Conservation (phyloP, 1,284 basidiomycete species). For the Leccinum pachyderme region DNA sequence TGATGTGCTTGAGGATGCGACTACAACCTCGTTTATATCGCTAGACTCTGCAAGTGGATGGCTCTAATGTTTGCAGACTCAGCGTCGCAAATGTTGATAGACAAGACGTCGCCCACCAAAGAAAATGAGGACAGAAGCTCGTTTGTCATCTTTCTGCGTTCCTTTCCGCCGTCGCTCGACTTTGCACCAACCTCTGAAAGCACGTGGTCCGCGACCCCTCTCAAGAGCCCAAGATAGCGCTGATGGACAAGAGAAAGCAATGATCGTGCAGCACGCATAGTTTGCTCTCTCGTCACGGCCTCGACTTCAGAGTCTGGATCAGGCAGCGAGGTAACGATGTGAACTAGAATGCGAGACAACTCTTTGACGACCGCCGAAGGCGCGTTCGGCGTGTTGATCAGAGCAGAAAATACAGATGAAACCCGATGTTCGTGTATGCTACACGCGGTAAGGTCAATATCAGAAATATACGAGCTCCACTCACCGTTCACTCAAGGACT, state of each 20-base stretch:
- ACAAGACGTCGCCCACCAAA: constrained; percentile 38
- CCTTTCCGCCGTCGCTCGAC: constrained; percentile 36
- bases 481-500: constrained; percentile 45
- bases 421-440: constrained; percentile 47
- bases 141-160: constrained; percentile 42
- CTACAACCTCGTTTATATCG: constrained; percentile 43
- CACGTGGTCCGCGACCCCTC: constrained; percentile 39
- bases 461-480: constrained; percentile 8
- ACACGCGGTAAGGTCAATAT: constrained; percentile 5
- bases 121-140: constrained; percentile 56
- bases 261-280: constrained; percentile 20
- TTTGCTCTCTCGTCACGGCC: constrained; percentile 16
- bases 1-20: constrained; percentile 54
- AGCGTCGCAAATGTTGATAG: not conserved
- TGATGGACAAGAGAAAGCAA: constrained; percentile 49
- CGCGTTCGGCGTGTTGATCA: constrained; percentile 41
- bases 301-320: constrained; percentile 9
- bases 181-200: constrained; percentile 33
- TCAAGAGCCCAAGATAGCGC: constrained; percentile 51
- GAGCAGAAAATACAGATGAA: constrained; percentile 40
- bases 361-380: constrained; percentile 40
- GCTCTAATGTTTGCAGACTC: constrained; percentile 14
- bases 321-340: constrained; percentile 16
- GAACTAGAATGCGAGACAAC: constrained; percentile 38
- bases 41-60: constrained; percentile 31